Conservation (phyloP, 2,329 filamentous ascomycete species). For the Cladophialophora bantiana region DNA sequence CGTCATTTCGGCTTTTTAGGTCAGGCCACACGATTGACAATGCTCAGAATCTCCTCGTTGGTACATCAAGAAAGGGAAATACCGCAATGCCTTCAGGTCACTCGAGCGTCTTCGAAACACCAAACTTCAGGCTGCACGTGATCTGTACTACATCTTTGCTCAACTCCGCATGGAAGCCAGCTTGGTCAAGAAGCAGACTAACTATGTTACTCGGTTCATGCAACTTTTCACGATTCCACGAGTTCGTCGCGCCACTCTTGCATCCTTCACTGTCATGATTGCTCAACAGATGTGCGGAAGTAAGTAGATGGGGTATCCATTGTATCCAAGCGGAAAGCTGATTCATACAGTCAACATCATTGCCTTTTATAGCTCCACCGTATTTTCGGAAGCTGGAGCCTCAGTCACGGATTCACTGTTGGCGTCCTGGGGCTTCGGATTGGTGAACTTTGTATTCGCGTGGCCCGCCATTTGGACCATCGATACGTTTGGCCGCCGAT, state of each 20-base stretch:
- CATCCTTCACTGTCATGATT: slow-evolving; percentile 44
- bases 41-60: slow-evolving; percentile 62
- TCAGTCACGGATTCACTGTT: slow-evolving; percentile 36
- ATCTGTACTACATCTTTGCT: slow-evolving; percentile 65
- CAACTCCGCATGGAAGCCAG: slow-evolving; percentile 55
- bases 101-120: slow-evolving; percentile 65
- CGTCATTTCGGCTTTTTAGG: not conserved
- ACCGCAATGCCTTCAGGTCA: slow-evolving; percentile 66
- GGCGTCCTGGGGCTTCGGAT: slow-evolving; percentile 39
- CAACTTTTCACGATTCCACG: slow-evolving; percentile 45
- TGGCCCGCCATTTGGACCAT: slow-evolving; percentile 59
- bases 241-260: slow-evolving; percentile 43
- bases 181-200: slow-evolving; percentile 51
- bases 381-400: slow-evolving; percentile 37
- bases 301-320: slow-evolving; percentile 8
- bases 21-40: slow-evolving; percentile 57
- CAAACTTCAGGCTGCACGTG: slow-evolving; percentile 63
- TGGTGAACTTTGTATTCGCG: slow-evolving; percentile 41
- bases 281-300: slow-evolving; percentile 48
- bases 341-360: slow-evolving; percentile 62
- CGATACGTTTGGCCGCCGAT: slow-evolving; percentile 70
- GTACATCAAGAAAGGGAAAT: slow-evolving; percentile 71
- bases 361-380: slow-evolving; percentile 69
- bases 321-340: slow-evolving; percentile 40
- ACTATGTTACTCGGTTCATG: slow-evolving; percentile 56